Evolutionary conservation across 768 basidiomycete genomes (phyloP).

Genomic region (Calocybe cyanea): DNA sequence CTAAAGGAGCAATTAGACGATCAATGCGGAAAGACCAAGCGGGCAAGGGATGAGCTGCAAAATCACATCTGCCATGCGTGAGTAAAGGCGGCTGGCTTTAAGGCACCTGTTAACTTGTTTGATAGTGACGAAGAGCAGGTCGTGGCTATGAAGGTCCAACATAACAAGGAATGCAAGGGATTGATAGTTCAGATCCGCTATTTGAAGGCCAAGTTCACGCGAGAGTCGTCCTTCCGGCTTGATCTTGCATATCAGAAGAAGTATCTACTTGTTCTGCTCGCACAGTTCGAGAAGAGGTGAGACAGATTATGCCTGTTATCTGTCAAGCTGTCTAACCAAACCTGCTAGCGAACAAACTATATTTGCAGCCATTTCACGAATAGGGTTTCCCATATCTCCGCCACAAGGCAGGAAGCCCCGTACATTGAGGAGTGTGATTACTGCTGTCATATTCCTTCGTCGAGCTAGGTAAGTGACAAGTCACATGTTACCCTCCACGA

Average conservation of each 20-base stretch:
- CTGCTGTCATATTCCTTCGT: slow-evolving; percentile 60
- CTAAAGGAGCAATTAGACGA: slow-evolving; percentile 63
- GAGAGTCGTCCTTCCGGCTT: slow-evolving; percentile 77
- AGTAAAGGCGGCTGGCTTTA: slow-evolving; percentile 20
- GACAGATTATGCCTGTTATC: slow-evolving; percentile 12
- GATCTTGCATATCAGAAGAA: slow-evolving; percentile 84
- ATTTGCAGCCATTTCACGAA: slow-evolving; percentile 68
- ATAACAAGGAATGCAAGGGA: slow-evolving; percentile 87
- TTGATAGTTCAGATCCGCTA: slow-evolving; percentile 88
- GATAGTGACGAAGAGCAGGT: slow-evolving; percentile 53
- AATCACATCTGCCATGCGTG: slow-evolving; percentile 61
- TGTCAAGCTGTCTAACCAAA: neutral
- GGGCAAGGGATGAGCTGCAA: slow-evolving; percentile 42
- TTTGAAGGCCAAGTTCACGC: slow-evolving; percentile 85
- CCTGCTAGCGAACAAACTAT: slow-evolving; percentile 60
- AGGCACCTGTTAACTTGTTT: slow-evolving; percentile 5
- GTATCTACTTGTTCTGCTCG: slow-evolving; percentile 75
- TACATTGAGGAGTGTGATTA: slow-evolving; percentile 53
- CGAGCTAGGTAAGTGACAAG: slow-evolving; percentile 52
- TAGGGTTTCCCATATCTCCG: slow-evolving; percentile 60
- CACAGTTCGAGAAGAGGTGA: slow-evolving; percentile 69
- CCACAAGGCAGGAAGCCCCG: slow-evolving; percentile 35
- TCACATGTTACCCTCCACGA: neutral
- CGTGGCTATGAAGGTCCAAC: slow-evolving; percentile 53
- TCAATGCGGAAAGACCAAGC: slow-evolving; percentile 46